A percentile compares a stretch with the other conserved stretches of the same genome.
Conservation (phyloP, 768 basidiomycete species). For the Coprinopsis strossmayeri region DNA sequence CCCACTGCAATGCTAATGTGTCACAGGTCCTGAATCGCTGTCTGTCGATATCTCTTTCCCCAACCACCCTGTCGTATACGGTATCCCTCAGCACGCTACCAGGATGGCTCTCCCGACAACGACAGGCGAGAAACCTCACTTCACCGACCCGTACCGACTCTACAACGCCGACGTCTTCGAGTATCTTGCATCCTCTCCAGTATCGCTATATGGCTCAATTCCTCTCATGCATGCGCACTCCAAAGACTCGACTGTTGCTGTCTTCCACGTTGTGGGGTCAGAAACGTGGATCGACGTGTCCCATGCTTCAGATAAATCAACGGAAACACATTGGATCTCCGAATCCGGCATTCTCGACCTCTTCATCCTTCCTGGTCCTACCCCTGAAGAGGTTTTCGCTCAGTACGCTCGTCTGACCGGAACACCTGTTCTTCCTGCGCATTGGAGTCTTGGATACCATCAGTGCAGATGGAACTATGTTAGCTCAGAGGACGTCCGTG, state of each 20-base stretch:
- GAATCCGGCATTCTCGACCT: constrained; percentile 96
- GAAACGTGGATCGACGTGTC: constrained; percentile 95
- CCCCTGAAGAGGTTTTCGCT: constrained; percentile 71
- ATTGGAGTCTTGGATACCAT: constrained; percentile 91
- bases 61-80: constrained; percentile 84
- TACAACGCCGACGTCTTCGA: constrained; percentile 97
- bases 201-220: constrained; percentile 87
- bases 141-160: constrained; percentile 88
- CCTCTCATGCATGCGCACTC: constrained; percentile 94
- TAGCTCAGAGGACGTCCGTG: constrained; percentile 79
- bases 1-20: too few species aligned
- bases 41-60: constrained; percentile 93
- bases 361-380: constrained; percentile 90
- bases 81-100: constrained; percentile 95
- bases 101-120: constrained; percentile 86
- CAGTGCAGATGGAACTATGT: constrained; percentile 99
- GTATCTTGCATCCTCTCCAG: constrained; percentile 74
- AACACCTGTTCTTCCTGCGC: constrained; percentile 77
- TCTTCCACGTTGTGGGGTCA: constrained; percentile 82
- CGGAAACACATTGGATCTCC: constrained; percentile 94
- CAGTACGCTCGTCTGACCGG: constrained; percentile 88
- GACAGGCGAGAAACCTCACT: constrained; percentile 67
- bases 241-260: constrained; percentile 76
- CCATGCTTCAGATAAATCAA: constrained; percentile 59
- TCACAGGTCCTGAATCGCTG: constrained; percentile 90